Evolutionary conservation across 176 grass and related monocot genomes (phyloP).

Genomic region (Canna indica): DNA sequence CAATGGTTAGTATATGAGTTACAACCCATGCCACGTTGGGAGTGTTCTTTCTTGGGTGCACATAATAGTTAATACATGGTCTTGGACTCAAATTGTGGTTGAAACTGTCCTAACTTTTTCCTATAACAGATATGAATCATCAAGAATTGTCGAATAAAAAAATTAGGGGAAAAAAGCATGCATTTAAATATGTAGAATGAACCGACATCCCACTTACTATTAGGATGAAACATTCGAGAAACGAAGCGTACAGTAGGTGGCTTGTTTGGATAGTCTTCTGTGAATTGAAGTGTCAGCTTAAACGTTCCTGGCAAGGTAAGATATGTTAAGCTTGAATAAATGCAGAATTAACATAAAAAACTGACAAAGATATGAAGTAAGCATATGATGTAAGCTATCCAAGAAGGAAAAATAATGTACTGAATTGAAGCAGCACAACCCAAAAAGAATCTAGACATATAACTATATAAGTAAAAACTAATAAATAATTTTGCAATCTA

Average conservation of each 20-base stretch:
- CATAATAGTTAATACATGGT: too few relatives aligned
- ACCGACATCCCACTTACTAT: conserved; percentile 28
- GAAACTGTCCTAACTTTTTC: too few relatives aligned
- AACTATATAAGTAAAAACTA: neutral
- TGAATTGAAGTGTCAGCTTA: conserved; percentile 44
- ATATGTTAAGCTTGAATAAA: neutral
- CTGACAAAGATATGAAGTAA: neutral
- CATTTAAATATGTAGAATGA: neutral
- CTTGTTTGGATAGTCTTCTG: conserved; percentile 50
- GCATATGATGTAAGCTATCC: neutral
- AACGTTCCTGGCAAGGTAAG: conserved; percentile 26
- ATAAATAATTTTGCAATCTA: neutral
- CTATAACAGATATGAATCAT: too few relatives aligned
- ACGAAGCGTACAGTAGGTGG: conserved; percentile 44
- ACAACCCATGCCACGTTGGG: too few relatives aligned
- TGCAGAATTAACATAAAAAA: neutral
- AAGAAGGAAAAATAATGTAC: neutral
- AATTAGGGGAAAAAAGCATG: too few relatives aligned
- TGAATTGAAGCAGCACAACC: neutral
- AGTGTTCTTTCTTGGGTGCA: too few relatives aligned
- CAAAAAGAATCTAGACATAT: neutral
- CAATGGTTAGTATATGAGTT: too few relatives aligned
- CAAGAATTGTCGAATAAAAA: too few relatives aligned
- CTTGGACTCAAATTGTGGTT: too few relatives aligned
- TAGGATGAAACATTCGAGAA: conserved; percentile 57